Evolutionary conservation across 192 early-diverging fungal genomes (phyloP).

Genomic region (Dispira simplex): DNA sequence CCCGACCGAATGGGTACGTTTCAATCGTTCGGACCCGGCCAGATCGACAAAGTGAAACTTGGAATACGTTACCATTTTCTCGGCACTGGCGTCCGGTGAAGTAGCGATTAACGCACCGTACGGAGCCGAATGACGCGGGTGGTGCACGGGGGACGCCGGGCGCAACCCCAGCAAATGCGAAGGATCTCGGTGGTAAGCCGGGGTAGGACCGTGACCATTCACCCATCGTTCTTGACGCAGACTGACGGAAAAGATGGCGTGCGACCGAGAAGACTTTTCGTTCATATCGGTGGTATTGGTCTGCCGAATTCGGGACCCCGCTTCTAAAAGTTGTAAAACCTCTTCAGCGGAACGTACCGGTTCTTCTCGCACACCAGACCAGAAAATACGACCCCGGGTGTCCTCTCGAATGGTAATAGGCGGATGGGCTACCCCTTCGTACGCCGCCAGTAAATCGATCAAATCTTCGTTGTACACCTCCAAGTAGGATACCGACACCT

Average conservation of each 20-base stretch:
- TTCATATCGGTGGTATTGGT: slow-evolving; percentile 98
- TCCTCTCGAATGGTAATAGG: slow-evolving; percentile 70
- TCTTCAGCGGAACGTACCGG: slow-evolving; percentile 51
- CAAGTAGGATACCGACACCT: slow-evolving; percentile 61
- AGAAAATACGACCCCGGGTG: slow-evolving; percentile 71
- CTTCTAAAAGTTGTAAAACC: slow-evolving; percentile 45
- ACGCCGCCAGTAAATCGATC: slow-evolving; percentile 66
- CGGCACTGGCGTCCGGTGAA: slow-evolving; percentile 17
- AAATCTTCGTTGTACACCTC: slow-evolving; percentile 97
- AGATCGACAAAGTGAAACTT: slow-evolving; percentile 99
- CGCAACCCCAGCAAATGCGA: too few relatives aligned
- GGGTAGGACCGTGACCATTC: background rate
- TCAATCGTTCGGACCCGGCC: slow-evolving; percentile 91
- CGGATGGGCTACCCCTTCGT: slow-evolving; percentile 34
- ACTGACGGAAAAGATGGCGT: slow-evolving; percentile 92
- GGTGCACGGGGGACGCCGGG: too few relatives aligned
- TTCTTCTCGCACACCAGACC: slow-evolving; percentile 72
- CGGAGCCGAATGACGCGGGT: too few relatives aligned
- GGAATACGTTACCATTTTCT: slow-evolving; percentile 46
- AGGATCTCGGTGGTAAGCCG: too few relatives aligned
- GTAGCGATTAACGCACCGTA: background rate
- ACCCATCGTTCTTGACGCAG: slow-evolving; percentile 56
- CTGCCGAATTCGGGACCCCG: slow-evolving; percentile 62
- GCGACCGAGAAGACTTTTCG: slow-evolving; percentile 81
- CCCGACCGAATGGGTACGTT: slow-evolving; percentile 83